Evolutionary conservation across 345 rosid species (phyloP), one percentile per base, ranked within the genome.

Genomic region (Salix koriyanagi): DNA sequence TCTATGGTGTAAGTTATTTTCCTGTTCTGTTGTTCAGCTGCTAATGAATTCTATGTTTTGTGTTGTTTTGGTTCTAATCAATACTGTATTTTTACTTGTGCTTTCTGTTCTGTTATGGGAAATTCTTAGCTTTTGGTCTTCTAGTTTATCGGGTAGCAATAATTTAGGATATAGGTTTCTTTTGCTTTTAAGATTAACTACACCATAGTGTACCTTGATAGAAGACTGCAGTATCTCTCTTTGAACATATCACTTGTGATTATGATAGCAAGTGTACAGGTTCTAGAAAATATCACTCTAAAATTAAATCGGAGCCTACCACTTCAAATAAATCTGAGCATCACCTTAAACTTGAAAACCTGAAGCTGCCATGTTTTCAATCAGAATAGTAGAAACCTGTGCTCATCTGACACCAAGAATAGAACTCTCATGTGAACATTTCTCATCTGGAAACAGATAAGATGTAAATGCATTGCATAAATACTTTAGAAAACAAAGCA

Each of bases 1-100:
- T 94, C 77, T 92, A 88, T 74, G 97, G 97, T 18, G 97, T 91
- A 83, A 83, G 88, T 81, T 82, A 64, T 50, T 42, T n/a, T 54
- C 56, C 28, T 67, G 30, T 37, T 50, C 8, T 37, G 70, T 48
- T 46, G 60, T n/a, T 70, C 8, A 18, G n/a, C 65, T 50, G 42
- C 56, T 25, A 30, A 12, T 23, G 18, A 46, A 52, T 19, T 30
- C 6, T 25, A 50, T 32, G 16, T 34, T 67, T n/a, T 4, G 60
- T 46, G 26, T 34, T 32, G 54, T 69, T 48, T 25, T 30, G 2
- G 21, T 15, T 25, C 6, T 58, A n/a, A 25, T 65, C 54, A 4
- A 15, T 23, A 30, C 28, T 69, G 50, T 39, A 30, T n/a, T 23
- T 52, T 42, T 65, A 15, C 26, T 48, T 64, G 13, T 32, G 60